Base-by-base conservation (phyloP, 148 eudicot species). In the Silene latifolia region DNA sequence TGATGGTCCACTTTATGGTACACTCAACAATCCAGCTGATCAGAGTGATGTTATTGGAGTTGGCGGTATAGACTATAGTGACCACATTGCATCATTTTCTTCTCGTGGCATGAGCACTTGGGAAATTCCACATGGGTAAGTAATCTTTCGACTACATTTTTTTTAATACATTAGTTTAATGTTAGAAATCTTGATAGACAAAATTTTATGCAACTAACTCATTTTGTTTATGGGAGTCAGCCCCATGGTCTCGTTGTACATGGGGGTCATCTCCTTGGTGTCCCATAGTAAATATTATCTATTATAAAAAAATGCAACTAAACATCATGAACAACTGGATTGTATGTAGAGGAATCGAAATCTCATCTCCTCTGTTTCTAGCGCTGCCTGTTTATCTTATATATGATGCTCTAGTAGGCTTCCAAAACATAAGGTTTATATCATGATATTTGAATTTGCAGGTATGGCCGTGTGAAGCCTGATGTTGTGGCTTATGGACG, bases 81-180 rank as follows among this genome's bases (percentile, higher is more conserved):
- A 95, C 80, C 96, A 89, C 81, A 92, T 95, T 80, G 99, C 99
- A 57, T 88, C 99, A 24, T 95, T 95, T 84, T 95, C 99, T 77
- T 95, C 99, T 53, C 99, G 99, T 76, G 99, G 99, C 85, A 95
- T 95, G 99, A 95, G 97, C 82, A 95, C 97, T 44, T 95, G 99
- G 99, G 99, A 95, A 84, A 85, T 95, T 81, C 99, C 99, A 80
- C 99, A 95, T 73, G 99, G 99, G 99, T 95, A 92, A 69, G 48
- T 67, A 48, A 76, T 75, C 48, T 7, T 59, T 32, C 70, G 63
- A 21, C n/a, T 57, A 57, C 15, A 25, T 4, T 25, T 8, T 25
- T 8, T 23, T 32, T n/a, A 24, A 20, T 17, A 66, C 63, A 44
- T 29, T 27, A 17, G 53, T 46, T 21, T 23, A 14, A 71, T 80